Percentiles rank a stretch among this genome's conserved stretches.
Evolutionary conservation across 2,329 filamentous ascomycete genomes (phyloP).

Genomic region (Scedosporium dehoogii): DNA sequence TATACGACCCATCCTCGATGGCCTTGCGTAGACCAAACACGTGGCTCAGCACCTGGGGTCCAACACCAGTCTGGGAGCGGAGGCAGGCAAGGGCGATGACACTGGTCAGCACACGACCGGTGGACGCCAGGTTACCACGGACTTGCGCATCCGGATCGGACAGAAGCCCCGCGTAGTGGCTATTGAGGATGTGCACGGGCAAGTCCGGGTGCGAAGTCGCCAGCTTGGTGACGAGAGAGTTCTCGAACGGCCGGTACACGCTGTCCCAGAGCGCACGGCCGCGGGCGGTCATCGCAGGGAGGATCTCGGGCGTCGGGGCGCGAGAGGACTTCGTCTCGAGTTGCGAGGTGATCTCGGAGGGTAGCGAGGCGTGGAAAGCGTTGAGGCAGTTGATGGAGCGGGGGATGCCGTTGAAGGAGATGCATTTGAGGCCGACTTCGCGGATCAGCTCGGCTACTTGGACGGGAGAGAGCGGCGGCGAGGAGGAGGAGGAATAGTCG

Average conservation of each 20-base stretch:
- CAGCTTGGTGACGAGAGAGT: constrained; percentile 61
- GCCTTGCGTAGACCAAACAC: constrained; percentile 73
- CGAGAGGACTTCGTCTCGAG: constrained; percentile 51
- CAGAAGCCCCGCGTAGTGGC: constrained; percentile 65
- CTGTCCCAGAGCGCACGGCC: constrained; percentile 64
- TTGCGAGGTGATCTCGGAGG: constrained; percentile 37
- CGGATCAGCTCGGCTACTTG: constrained; percentile 61
- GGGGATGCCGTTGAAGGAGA: constrained; percentile 73
- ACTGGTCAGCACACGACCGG: constrained; percentile 63
- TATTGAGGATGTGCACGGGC: constrained; percentile 67
- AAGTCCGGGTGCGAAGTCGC: constrained; percentile 70
- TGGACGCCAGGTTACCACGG: constrained; percentile 34
- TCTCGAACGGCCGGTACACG: constrained; percentile 66
- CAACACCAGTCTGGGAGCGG: constrained; percentile 71
- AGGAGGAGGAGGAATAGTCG: constrained; percentile 8
- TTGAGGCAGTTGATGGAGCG: constrained; percentile 75
- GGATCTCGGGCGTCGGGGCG: constrained; percentile 36
- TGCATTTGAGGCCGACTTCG: constrained; percentile 67
- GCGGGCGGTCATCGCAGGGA: constrained; percentile 43
- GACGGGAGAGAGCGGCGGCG: constrained; percentile 22
- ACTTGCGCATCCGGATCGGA: constrained; percentile 49
- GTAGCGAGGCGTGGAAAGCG: constrained; percentile 56
- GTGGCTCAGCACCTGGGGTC: constrained; percentile 72
- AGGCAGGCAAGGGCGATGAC: constrained; percentile 66
- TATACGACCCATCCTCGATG: constrained; percentile 54